These are phyloP conservation scores for Pinus albicaulis DNA, from an alignment of 75 land plant genomes.

Conservation along the genomic window DNA sequence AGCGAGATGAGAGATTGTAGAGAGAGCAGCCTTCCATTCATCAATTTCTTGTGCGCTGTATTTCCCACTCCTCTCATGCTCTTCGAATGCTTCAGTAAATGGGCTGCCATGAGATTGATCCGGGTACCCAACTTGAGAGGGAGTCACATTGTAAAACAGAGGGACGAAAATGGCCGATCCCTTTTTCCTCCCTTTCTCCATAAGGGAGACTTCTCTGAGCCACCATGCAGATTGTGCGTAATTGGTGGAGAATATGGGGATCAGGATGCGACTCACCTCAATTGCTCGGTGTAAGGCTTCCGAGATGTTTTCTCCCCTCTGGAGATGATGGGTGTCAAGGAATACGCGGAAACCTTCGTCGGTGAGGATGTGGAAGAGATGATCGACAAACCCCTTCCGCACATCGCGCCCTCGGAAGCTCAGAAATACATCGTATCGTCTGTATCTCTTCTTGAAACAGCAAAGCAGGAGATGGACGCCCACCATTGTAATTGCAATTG, in stretches of 20 bases:
- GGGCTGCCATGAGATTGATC: background rate
- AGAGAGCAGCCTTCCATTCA: background rate
- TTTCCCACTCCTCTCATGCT: background rate
- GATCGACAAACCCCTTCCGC: background rate
- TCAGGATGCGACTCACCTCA: background rate
- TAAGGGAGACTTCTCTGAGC: constrained; percentile 1
- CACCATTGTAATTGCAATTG: too few species aligned
- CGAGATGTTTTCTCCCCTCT: background rate
- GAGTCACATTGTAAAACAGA: constrained; percentile 18
- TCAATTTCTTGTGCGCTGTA: too few species aligned
- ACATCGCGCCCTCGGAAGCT: constrained; percentile 8
- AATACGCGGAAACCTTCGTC: background rate
- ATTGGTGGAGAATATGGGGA: constrained; percentile 3
- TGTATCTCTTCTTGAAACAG: too few species aligned
- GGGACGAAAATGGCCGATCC: background rate
- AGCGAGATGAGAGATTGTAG: background rate
- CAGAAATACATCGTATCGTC: constrained; percentile 5
- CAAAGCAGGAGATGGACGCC: too few species aligned
- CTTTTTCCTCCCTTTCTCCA: too few species aligned
- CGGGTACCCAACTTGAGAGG: constrained; percentile 1
- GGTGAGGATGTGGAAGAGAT: background rate
- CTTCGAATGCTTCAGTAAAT: background rate
- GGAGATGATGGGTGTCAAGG: background rate
- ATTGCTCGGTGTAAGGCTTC: background rate
- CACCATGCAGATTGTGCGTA: constrained; percentile 11